Evolutionary conservation across 805 yeast genomes (phyloP).

Genomic region (Metschnikowia peoriensis): DNA sequence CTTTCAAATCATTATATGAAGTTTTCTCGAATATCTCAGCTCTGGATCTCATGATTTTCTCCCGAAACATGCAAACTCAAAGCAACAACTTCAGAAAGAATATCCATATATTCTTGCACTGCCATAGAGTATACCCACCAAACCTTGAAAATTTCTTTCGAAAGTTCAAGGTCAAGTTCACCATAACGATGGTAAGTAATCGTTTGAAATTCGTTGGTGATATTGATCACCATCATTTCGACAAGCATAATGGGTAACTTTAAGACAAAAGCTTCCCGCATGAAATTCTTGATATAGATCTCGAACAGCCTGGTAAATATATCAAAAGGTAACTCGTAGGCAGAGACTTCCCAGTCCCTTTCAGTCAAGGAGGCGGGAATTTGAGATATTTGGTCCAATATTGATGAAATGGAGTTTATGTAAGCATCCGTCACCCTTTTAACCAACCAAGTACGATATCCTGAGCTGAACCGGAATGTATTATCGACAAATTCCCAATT

Average conservation of each 20-base stretch:
- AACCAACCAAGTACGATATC: neutral
- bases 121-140: neutral
- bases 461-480: neutral
- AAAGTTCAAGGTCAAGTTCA: neutral
- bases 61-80: neutral
- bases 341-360: neutral
- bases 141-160: neutral
- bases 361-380: neutral
- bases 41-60: too few species aligned
- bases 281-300: neutral
- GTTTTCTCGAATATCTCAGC: too few species aligned
- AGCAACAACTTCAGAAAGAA: neutral
- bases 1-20: too few species aligned
- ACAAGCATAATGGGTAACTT: neutral
- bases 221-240: neutral
- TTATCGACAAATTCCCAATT: neutral
- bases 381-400: neutral
- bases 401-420: neutral
- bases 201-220: neutral
- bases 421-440: neutral
- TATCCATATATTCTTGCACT: neutral
- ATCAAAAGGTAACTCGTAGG: neutral
- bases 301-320: neutral
- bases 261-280: neutral
- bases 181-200: neutral